Percentiles rank a stretch among this genome's conserved stretches.
Evolutionary conservation across 257 asterid species (phyloP).

Genomic region (Salvia hispanica): DNA sequence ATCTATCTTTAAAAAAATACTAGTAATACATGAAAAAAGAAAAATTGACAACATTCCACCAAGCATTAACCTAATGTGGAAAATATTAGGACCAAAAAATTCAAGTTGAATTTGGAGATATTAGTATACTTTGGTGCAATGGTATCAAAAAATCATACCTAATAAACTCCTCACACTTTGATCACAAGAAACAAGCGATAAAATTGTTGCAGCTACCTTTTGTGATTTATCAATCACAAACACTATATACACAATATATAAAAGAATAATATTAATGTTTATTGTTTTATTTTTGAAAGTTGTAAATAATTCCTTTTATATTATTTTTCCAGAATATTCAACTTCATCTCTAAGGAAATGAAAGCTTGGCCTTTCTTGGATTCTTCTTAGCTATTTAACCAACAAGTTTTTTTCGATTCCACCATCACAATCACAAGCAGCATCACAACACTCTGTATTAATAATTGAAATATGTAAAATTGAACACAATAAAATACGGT

Average conservation of each 20-base stretch:
- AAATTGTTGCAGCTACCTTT: background rate
- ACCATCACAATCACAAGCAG: background rate
- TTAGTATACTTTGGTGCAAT: too few relatives aligned
- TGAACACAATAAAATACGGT: background rate
- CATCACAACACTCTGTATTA: background rate
- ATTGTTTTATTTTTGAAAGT: background rate
- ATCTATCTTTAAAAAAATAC: background rate
- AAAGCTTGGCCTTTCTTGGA: conserved; percentile 14
- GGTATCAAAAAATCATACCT: too few relatives aligned
- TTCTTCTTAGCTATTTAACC: conserved; percentile 10
- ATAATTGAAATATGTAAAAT: background rate
- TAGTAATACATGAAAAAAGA: background rate
- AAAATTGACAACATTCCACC: background rate
- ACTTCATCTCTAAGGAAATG: background rate
- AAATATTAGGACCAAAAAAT: too few relatives aligned
- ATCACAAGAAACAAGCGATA: too few relatives aligned
- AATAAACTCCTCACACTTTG: too few relatives aligned
- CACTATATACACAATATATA: background rate
- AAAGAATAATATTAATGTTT: background rate
- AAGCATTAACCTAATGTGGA: background rate
- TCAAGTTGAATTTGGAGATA: too few relatives aligned
- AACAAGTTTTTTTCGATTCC: background rate
- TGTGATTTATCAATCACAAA: background rate
- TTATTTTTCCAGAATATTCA: conserved; percentile 14
- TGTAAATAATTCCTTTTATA: background rate